Base-by-base conservation (phyloP, 495 filamentous ascomycete species). In the Hypoxylon trugodes region DNA sequence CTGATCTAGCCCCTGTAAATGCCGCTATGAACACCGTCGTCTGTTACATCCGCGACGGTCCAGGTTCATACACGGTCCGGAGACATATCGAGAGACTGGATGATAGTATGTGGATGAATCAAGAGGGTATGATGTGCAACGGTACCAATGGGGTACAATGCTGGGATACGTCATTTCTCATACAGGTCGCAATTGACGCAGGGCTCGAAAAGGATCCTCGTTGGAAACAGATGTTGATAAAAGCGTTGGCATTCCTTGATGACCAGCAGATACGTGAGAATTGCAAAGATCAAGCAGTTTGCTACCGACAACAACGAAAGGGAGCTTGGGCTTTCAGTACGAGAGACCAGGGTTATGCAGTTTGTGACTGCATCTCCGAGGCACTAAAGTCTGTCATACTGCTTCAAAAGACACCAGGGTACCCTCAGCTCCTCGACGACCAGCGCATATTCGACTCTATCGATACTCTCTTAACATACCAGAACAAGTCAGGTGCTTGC, bases 251-350 rank as follows among this genome's bases (percentile, higher is more conserved):
- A 48, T 98, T 96, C 67, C 84, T 98, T 4, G 93, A 98, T 26
- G 84, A 89, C 9, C 95, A 98, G 61, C 95, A 98, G 70, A 89
- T 98, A 50, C 87, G 90, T 32, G 92, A 93, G 54, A 89, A 97
- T 54, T 89, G 90, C 16, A 81, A 84, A 5, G 84, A 96, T 41
- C 89, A 91, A 68, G 85, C 87, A 7, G 81, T 84, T 41, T 94
- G 90, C 74, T 98, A 98, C 71, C 91, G 95, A 10, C 96, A 98
- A 60, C 87, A 89, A 59, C 85, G 96, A 9, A 96, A 96, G 71
- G 96, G 95, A 10, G 95, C 87, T 2, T 98, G 95, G 95, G 90
- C 90, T 0, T 98, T 98, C 73, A 96, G 91, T 72, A 98, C 88
- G 61, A 90, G 85, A 69, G 85, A 86, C 16, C 95, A 98, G 69